Base-by-base conservation (phyloP, 352 stramenopile species). In the Phytopythium mirpurense region DNA sequence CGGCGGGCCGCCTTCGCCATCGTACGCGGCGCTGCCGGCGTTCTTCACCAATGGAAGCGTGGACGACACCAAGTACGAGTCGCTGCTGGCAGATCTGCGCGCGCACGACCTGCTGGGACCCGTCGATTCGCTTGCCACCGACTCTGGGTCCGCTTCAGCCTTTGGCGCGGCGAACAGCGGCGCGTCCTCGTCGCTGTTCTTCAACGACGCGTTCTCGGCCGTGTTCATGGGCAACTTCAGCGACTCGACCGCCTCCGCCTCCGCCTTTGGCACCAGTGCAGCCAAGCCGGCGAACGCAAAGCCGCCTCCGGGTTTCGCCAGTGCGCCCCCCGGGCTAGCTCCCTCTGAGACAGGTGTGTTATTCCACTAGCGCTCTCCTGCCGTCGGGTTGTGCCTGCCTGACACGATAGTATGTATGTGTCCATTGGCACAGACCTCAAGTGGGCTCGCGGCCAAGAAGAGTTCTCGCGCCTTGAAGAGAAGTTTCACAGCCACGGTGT, bases 41-140 rank as follows among this genome's bases (percentile, higher is more conserved):
- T 93, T 94, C 62, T 94, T 94, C 62, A 78, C 78, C n/a, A 78
- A 79, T 36, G 78, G 74, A 36, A 86, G 60, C 40, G 82, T 90
- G 43, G 82, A 93, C 60, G 84, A 94, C 66, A 81, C 79, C 44
- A 94, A 94, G 70, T 94, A 94, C 63, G 82, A 92, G 64, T 88
- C 74, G 37, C 61, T 94, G 31, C 74, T 94, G 42, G 84, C 83
- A 46, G 84, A 94, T 63, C 68, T 94, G 36, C 78, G 82, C 21
- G 84, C 84, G 18, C 84, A 94, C 52, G 84, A 94, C 67, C 70
- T 94, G 10, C 54, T 94, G 27, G 84, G 82, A 2, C 82, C 83
- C 11, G 65, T 86, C 23, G 80, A 90, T 31, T 31, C 46, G 18
- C 19, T 21, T 53, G 56, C 51, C 9, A 58, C 45, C 16, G 57